Conservation (phyloP, 1,284 basidiomycete genomes). For the Moesziomyces globuligerus region DNA sequence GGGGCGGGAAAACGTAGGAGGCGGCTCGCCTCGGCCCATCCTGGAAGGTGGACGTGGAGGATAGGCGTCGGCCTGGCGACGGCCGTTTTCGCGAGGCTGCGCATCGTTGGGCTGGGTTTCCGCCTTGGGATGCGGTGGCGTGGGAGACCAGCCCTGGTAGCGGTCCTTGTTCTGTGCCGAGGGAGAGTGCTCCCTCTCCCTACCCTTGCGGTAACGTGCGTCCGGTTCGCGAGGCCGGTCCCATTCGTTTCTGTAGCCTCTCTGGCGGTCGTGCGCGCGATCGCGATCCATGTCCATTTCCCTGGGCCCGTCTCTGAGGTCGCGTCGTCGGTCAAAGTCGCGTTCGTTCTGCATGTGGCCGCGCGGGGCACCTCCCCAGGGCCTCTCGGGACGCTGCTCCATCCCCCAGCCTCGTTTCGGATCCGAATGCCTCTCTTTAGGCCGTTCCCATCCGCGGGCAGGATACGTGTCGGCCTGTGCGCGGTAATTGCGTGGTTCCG, state of each 20-base stretch:
- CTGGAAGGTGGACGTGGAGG: constrained; percentile 21
- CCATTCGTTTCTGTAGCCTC: constrained; percentile 2
- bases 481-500: background rate
- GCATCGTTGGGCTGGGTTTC: background rate
- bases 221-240: constrained; percentile 3
- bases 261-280: constrained; percentile 4
- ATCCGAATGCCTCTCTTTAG: background rate
- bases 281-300: constrained; percentile 1
- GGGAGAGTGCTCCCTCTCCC: constrained; percentile 16
- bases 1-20: constrained; percentile 14
- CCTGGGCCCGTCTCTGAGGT: constrained; percentile 4
- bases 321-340: constrained; percentile 3
- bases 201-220: constrained; percentile 2
- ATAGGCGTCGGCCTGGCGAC: background rate
- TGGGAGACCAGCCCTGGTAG: constrained; percentile 22
- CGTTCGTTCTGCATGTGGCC: background rate
- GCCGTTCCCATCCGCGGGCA: background rate
- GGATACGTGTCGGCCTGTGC: background rate
- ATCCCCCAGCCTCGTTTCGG: background rate
- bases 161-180: background rate
- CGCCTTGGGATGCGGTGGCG: constrained; percentile 16
- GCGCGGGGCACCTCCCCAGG: background rate
- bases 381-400: background rate
- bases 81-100: constrained; percentile 6
- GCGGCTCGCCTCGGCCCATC: constrained; percentile 28